phyloP scores from a whole-genome alignment of 129 eudicot genomes.

The Tagetes erecta region DNA sequence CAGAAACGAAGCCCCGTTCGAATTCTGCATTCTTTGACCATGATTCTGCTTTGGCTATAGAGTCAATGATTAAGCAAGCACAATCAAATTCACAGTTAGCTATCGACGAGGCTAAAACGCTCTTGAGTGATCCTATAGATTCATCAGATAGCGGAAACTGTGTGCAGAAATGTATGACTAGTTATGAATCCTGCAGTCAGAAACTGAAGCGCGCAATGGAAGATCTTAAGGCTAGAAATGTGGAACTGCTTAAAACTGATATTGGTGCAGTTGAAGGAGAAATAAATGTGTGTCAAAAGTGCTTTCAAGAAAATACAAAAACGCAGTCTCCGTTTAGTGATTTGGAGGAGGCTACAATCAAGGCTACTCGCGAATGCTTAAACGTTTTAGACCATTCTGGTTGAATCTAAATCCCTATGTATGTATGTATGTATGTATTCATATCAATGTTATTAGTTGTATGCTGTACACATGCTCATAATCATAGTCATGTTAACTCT shows the following conservation, averaged over 20 bases:
- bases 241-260: slow-evolving; percentile 16
- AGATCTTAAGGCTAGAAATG: slow-evolving; percentile 28
- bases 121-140: slow-evolving; percentile 8
- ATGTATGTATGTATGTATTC: background rate
- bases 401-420: background rate
- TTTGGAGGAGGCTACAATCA: slow-evolving; percentile 31
- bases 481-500: slow-evolving; percentile 1
- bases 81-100: slow-evolving; percentile 30
- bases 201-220: slow-evolving; percentile 24
- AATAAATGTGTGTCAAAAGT: slow-evolving; percentile 31
- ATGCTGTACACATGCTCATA: background rate
- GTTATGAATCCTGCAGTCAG: slow-evolving; percentile 9
- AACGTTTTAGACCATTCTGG: slow-evolving; percentile 34
- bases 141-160: slow-evolving; percentile 11
- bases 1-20: slow-evolving; percentile 8
- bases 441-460: slow-evolving; percentile 2
- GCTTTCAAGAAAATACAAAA: slow-evolving; percentile 24
- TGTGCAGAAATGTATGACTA: slow-evolving; percentile 14
- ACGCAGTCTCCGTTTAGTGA: slow-evolving; percentile 23
- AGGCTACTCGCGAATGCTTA: slow-evolving; percentile 39
- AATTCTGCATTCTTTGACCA: slow-evolving; percentile 28
- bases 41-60: slow-evolving; percentile 34
- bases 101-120: slow-evolving; percentile 24
- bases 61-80: slow-evolving; percentile 34
- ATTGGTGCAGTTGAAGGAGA: slow-evolving; percentile 28